Evolutionary conservation across 257 asterid species (phyloP), one percentile per base, ranked within the genome.

Genomic region (Solanum lycopersicoides): DNA sequence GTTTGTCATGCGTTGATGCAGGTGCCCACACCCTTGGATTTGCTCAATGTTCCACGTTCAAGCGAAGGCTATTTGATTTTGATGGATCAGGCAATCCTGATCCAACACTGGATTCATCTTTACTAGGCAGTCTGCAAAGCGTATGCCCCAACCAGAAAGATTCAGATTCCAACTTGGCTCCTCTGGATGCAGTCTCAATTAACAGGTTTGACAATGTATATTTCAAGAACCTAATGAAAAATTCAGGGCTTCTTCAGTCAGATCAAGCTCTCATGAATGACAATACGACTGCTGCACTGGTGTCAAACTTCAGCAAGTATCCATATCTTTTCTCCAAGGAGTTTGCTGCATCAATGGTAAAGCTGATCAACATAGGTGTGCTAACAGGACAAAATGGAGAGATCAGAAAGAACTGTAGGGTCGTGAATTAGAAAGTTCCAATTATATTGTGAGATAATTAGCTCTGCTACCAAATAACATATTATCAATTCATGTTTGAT

Each of bases 81-180:
- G 96, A 93, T 28, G 98, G 98, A 66, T 88, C 93, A 14, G 96
- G 98, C 9, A 94, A 94, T 89, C 98, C 98, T 1, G 98, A 95
- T 41, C 95, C 98, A 0, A 44, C 69, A 14, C 93, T 95, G 3
- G 96, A 94, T 37, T 83, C 89, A 10, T 89, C 94, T 3, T 72
- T 90, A 14, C 90, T 93, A 15, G 88, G 87, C 63, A 91, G 65
- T 84, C 79, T 93, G 72, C 93, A 95, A 21, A 73, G 84, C 44
- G 34, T 86, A 6, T 95, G 98, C 68, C 97, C 94, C 0, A 88
- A 92, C 37, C 93, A 89, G 83, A 90, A 10, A 42, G 87, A 84
- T 76, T 93, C 98, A 0, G 90, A 94, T 87, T 37, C 92, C 30
- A 94, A 90, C 30, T 85, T 95, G 92, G 95, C 91, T 16, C 91